phyloP scores from a whole-genome alignment of 2,329 filamentous ascomycete species.

The Diaporthe helianthi region DNA sequence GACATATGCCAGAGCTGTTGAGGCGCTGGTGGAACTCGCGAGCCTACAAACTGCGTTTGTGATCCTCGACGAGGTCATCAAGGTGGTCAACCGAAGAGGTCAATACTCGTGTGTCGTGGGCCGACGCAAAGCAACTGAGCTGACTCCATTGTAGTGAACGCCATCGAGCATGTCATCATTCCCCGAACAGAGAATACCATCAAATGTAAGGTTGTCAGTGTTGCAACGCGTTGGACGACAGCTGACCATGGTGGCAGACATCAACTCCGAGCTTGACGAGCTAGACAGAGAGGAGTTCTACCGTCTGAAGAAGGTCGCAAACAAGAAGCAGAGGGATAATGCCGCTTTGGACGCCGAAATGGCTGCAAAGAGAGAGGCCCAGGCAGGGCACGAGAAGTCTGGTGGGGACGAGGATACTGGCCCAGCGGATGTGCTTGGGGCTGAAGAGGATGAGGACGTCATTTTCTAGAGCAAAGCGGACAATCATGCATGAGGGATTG shows the following conservation, averaged over 20 bases:
- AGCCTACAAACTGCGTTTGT: conserved; percentile 98
- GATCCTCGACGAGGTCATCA: conserved; percentile 98
- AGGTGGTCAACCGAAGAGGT: conserved; percentile 97
- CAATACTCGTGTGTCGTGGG: conserved; percentile 42
- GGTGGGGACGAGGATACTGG: conserved; percentile 49
- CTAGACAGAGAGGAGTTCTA: conserved; percentile 98
- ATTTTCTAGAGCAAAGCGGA: conserved; percentile 69
- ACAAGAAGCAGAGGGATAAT: conserved; percentile 81
- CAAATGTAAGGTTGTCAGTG: conserved; percentile 69
- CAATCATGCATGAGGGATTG: conserved; percentile 14
- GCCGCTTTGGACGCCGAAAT: conserved; percentile 77
- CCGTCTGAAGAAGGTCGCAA: conserved; percentile 90
- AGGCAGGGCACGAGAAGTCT: conserved; percentile 49
- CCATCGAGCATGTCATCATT: conserved; percentile 96
- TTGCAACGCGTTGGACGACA: not conserved
- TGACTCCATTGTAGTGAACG: conserved; percentile 72
- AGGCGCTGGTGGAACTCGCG: conserved; percentile 92
- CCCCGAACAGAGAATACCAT: conserved; percentile 99
- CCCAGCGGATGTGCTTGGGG: conserved; percentile 72
- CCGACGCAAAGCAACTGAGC: conserved; percentile 38
- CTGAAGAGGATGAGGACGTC: conserved; percentile 81
- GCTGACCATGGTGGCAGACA: conserved; percentile 62
- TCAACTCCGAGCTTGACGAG: conserved; percentile 98
- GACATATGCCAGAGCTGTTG: conserved; percentile 94
- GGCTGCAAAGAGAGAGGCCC: conserved; percentile 71